phyloP scores from a whole-genome alignment of 1,284 basidiomycete species.

The Ganoderma lucidum region DNA sequence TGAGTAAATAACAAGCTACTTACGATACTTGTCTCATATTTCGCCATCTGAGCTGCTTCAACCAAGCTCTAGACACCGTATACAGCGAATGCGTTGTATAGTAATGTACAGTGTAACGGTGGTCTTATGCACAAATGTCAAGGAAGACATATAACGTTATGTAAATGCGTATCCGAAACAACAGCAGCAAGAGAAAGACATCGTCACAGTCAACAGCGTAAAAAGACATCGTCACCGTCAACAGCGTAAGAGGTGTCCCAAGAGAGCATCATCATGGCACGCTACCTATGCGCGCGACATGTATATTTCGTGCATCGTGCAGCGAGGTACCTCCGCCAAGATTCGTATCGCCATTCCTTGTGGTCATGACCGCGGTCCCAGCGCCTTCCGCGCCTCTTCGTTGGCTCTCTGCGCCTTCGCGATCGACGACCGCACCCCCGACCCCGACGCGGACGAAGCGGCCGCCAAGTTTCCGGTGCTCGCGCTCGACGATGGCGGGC shows the following conservation, averaged over 20 bases:
- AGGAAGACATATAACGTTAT: constrained; percentile 22
- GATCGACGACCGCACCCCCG: constrained; percentile 46
- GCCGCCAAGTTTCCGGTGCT: constrained; percentile 12
- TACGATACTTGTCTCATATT: neutral
- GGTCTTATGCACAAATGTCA: constrained; percentile 13
- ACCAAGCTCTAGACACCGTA: neutral
- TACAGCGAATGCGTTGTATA: neutral
- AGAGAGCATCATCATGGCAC: constrained; percentile 10
- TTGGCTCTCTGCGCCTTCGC: constrained; percentile 54
- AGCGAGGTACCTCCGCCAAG: neutral
- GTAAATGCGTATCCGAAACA: constrained; percentile 14
- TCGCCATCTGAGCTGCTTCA: neutral
- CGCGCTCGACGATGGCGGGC: constrained; percentile 23
- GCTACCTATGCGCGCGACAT: constrained; percentile 1
- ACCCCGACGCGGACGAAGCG: neutral
- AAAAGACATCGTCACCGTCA: constrained; percentile 13
- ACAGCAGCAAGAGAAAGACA: constrained; percentile 18
- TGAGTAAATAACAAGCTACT: neutral
- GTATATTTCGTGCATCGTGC: neutral
- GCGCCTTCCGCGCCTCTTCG: constrained; percentile 60
- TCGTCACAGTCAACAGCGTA: constrained; percentile 16
- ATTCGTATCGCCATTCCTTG: neutral
- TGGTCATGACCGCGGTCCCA: constrained; percentile 36
- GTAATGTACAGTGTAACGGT: constrained; percentile 20
- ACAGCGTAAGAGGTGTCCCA: constrained; percentile 25